Evolutionary conservation across 2,329 filamentous ascomycete species (phyloP).

Genomic region (Trichoderma sp.): DNA sequence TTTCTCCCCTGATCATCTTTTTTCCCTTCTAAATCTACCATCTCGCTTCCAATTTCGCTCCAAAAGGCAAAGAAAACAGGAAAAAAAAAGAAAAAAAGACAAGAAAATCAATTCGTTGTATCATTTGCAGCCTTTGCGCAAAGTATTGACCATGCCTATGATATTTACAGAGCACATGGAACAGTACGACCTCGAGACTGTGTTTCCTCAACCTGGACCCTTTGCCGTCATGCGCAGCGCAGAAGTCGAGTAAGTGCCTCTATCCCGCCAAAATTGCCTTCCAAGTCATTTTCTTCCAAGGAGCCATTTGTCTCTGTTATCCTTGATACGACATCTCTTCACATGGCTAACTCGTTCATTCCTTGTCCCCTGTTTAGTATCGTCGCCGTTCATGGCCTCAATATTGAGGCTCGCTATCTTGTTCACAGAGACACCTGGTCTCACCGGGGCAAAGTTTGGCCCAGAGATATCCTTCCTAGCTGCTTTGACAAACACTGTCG

Average conservation of each 20-base stretch:
- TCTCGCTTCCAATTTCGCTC: neutral
- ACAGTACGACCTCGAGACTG: constrained; percentile 18
- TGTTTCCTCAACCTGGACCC: constrained; percentile 5
- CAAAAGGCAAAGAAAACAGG: neutral
- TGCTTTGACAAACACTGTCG: constrained; percentile 1
- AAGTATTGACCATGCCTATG: constrained; percentile 16
- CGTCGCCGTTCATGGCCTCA: constrained; percentile 20
- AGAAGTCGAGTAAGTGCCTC: constrained; percentile 13
- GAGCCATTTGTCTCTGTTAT: neutral
- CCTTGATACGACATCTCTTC: neutral
- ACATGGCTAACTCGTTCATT: neutral
- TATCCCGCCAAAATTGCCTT: neutral
- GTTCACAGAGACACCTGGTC: constrained; percentile 21
- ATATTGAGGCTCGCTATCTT: constrained; percentile 11
- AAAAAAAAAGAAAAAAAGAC: neutral
- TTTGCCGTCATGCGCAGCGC: neutral
- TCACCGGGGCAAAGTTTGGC: constrained; percentile 4
- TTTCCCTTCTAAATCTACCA: neutral
- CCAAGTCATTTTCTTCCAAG: neutral
- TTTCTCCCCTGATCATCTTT: neutral
- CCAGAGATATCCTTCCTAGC: constrained; percentile 20
- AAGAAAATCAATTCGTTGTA: neutral
- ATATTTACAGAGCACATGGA: constrained; percentile 16
- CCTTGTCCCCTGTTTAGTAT: neutral
- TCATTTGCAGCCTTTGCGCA: neutral